These are phyloP conservation scores for Bromus sterilis DNA, from an alignment of 176 grass and related monocot genomes.

Conservation along the genomic window DNA sequence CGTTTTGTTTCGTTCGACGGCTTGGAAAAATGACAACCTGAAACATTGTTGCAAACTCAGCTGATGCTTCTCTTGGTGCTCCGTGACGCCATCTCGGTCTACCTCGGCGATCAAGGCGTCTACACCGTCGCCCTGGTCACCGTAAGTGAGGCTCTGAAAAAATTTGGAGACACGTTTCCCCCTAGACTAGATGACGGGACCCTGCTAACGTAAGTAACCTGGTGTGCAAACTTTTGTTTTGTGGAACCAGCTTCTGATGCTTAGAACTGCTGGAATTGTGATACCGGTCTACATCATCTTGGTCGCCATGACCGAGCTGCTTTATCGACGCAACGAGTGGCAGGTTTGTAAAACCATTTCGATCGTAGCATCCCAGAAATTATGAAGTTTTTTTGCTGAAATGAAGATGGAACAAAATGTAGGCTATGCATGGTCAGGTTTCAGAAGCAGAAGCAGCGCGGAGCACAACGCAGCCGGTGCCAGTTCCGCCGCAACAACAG, in stretches of 20 bases:
- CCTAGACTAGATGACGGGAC: not conserved
- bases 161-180: not conserved
- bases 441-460: not conserved
- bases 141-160: slow-evolving; percentile 44
- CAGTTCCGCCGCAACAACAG: not conserved
- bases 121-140: slow-evolving; percentile 38
- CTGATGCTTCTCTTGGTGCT: slow-evolving; percentile 52
- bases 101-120: slow-evolving; percentile 13
- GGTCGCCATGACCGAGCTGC: slow-evolving; percentile 27
- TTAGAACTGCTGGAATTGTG: slow-evolving; percentile 50
- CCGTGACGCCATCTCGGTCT: slow-evolving; percentile 41
- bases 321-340: slow-evolving; percentile 23
- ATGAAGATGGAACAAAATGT: not conserved
- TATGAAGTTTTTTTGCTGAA: not conserved
- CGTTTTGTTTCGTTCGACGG: not conserved
- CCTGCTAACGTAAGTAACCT: not conserved
- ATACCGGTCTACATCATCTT: slow-evolving; percentile 54
- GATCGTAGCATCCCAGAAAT: not conserved
- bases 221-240: not conserved
- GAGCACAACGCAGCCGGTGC: slow-evolving; percentile 2
- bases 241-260: slow-evolving; percentile 35
- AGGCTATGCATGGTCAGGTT: slow-evolving; percentile 9
- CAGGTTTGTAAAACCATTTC: slow-evolving; percentile 23
- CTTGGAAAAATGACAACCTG: not conserved
- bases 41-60: slow-evolving; percentile 16